These are phyloP conservation scores for Acmispon strigosus DNA, from an alignment of 306 rosid species.

Conservation along the genomic window DNA sequence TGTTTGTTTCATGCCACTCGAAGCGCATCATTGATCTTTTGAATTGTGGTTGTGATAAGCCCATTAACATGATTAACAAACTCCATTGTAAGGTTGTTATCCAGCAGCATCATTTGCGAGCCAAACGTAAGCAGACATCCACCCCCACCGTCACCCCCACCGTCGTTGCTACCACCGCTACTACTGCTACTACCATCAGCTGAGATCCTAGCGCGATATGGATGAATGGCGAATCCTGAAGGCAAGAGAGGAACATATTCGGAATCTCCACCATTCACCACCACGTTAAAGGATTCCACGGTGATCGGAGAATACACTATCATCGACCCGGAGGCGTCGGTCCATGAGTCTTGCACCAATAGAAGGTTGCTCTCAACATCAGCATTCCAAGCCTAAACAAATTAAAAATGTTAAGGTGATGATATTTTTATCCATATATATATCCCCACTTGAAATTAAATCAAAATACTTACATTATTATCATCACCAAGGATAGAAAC, in stretches of 20 bases:
- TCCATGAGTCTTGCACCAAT: slow-evolving; percentile 74
- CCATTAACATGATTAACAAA: slow-evolving; percentile 48
- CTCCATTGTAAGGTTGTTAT: slow-evolving; percentile 44
- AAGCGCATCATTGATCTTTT: slow-evolving; percentile 61
- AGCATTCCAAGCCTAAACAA: slow-evolving; percentile 33
- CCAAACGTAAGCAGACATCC: slow-evolving; percentile 69
- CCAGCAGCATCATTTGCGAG: slow-evolving; percentile 46
- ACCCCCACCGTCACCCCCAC: not conserved
- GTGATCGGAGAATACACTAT: slow-evolving; percentile 70
- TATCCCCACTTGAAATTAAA: no score
- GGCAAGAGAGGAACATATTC: slow-evolving; percentile 53
- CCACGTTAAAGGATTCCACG: slow-evolving; percentile 36
- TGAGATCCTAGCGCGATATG: slow-evolving; percentile 1
- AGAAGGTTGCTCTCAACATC: slow-evolving; percentile 36
- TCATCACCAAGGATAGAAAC: slow-evolving; percentile 53
- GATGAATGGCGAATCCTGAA: slow-evolving; percentile 72
- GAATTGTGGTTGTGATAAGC: slow-evolving; percentile 54
- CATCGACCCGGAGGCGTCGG: slow-evolving; percentile 53
- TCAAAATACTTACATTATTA: slow-evolving; percentile 30
- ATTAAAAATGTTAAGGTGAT: not conserved
- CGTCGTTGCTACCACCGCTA: not conserved
- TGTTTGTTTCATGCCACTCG: slow-evolving; percentile 19
- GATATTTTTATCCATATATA: no score
- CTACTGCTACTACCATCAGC: not conserved
- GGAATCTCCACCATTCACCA: slow-evolving; percentile 66